Base-by-base conservation (phyloP, 2,329 filamentous ascomycete genomes). In the Botrytis medusae region DNA sequence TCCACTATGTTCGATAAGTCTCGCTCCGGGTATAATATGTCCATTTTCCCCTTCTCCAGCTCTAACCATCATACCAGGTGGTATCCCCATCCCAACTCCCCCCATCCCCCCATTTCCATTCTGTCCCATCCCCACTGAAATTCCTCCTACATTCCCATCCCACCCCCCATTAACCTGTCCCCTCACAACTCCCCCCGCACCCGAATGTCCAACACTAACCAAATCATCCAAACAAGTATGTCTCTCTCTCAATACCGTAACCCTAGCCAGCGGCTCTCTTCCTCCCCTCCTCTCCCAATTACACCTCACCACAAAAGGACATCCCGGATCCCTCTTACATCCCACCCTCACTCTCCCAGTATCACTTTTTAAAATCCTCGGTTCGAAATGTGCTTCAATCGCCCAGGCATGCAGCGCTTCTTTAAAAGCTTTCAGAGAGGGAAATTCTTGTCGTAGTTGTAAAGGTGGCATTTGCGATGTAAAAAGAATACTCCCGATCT, bases 321-420 rank as follows among this genome's bases (percentile, higher is more conserved):
- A 81, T 42, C 79, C 77, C 0, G 79, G 76, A 70, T 81, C 79
- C 29, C 79, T 75, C 69, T 81, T 81, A 73, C 80, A 81, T 46
- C 80, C 80, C 3, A 81, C 80, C 46, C 80, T 77, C 44, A 81
- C 80, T n/a, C 80, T 76, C 14, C 80, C 79, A 6, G 79, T 81
- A 64, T 81, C 80, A 12, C 75, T 77, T 72, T 81, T 81, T 16
- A 81, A 73, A 71, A 81, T 81, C 48, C 79, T 76, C 29, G 80
- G 80, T 70, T 81, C 80, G 75, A 81, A 81, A 75, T 81, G 80
- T 34, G 78, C 78, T 74, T 81, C 80, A 74, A 81, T 81, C 44
- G 80, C 80, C 80, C 80, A 81, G 29, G 78, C 77, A 72, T 81
- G 79, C 0, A 81, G 77, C 7, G 80, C 80, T 71, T 81, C 80